Conservation (phyloP, 83 land plant genomes). For the Thuja plicata region DNA sequence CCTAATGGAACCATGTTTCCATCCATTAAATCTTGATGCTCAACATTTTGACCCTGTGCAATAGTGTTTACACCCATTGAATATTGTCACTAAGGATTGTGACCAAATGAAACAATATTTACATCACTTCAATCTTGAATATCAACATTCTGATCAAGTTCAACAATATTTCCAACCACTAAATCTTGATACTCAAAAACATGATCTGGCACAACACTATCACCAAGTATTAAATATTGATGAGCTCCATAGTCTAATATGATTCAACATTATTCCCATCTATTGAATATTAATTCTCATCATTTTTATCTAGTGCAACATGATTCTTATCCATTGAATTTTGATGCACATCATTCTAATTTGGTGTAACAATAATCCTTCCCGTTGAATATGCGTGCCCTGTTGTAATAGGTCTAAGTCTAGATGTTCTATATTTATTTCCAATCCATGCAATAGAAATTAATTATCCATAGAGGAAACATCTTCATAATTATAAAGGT, state of each 20-base stretch:
- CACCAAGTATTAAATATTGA: not conserved
- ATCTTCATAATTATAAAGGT: slow-evolving; percentile 30
- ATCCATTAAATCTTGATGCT: no score
- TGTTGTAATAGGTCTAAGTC: slow-evolving; percentile 1
- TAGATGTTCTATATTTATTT: slow-evolving; percentile 46
- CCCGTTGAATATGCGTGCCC: not conserved
- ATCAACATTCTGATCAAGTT: not conserved
- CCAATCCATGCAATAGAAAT: slow-evolving; percentile 50
- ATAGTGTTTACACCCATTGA: no score
- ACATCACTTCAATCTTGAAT: not conserved
- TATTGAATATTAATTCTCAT: no score
- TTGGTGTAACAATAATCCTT: not conserved
- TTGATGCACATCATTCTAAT: no score
- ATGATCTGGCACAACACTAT: not conserved
- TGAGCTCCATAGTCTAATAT: not conserved
- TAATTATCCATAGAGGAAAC: slow-evolving; percentile 35
- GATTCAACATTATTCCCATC: no score
- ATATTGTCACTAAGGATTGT: no score
- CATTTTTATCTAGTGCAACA: no score
- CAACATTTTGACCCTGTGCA: no score
- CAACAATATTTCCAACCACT: not conserved
- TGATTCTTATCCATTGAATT: no score
- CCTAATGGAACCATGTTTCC: no score
- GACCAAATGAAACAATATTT: not conserved
- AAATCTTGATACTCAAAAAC: not conserved